Base-by-base conservation (phyloP, 371 early-diverging fungal species). In the Coemansia sp. region DNA sequence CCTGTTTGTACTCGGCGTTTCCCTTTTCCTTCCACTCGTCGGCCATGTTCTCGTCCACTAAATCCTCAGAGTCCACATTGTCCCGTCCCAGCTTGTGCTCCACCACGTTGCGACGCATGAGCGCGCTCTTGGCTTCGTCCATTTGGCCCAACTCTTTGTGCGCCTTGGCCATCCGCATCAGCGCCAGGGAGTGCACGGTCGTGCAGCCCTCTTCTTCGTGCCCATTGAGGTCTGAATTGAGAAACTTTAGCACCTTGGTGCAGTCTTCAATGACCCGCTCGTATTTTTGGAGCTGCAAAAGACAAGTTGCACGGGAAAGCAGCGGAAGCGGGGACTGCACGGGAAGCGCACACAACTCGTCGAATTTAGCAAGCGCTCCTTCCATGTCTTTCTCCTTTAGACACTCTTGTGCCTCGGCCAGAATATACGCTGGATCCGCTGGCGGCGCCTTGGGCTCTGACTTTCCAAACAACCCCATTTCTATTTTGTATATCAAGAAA, bases 101-200 rank as follows among this genome's bases (percentile, higher is more conserved):
- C 9, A 80, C 77, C 8, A 78, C 81, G 50, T 80, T 82, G 40
- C 65, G 78, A 44, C 82, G 62, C 81, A 82, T 82, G 28, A 80
- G 54, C 4, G 81, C 80, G 37, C 74, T 71, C 63, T 82, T 80
- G 23, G 78, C 67, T 12, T 78, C 72, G 30, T 80, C 81, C 37
- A 80, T 1, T 5, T 61, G 65, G 42, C 82, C 81, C 42, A 80
- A 64, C 51, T 80, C 81, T 68, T 80, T 80, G 65, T 82, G 40
- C 25, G 81, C 81, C 61, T 80, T 81, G 58, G 81, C 81, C 81
- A 80, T 78, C 18, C 81, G 78, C 65, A 82, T 28, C 16, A 80
- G 68, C 23, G 81, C 81, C 55, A 81, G 60, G 23, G 81, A 80
- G 40, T 80, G 81, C 33, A 80, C 71, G 0, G 81, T 80, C 2